Evolutionary conservation across 257 asterid genomes (phyloP).

Genomic region (Fraxinus cuspidata): DNA sequence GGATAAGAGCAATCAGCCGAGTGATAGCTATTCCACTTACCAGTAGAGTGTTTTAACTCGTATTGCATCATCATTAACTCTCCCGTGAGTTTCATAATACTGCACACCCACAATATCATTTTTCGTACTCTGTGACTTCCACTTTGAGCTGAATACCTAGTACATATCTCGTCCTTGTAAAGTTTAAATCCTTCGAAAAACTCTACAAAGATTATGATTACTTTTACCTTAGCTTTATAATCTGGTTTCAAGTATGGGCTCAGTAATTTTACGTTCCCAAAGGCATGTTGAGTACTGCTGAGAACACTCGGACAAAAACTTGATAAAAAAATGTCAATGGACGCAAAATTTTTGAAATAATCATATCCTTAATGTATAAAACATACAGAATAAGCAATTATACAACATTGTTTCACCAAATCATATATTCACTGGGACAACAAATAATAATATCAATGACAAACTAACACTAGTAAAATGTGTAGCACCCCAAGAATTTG

Average conservation of each 20-base stretch:
- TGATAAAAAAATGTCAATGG: not conserved
- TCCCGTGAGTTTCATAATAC: not conserved
- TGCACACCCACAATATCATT: not conserved
- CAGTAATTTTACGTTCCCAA: not conserved
- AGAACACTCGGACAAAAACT: not conserved
- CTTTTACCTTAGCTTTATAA: not conserved
- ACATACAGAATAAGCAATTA: not conserved
- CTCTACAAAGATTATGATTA: not conserved
- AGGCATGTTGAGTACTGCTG: not conserved
- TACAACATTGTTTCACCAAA: not conserved
- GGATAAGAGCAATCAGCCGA: not conserved
- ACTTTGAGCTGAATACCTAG: not conserved
- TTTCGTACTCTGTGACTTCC: not conserved
- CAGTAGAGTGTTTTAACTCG: too few species aligned
- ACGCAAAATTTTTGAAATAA: not conserved
- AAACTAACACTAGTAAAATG: not conserved
- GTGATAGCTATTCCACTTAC: not conserved
- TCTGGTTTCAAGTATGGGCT: not conserved
- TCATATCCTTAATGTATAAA: not conserved
- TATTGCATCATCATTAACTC: not conserved
- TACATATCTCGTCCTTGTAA: not conserved
- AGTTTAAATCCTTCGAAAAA: not conserved
- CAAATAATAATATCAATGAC: not conserved
- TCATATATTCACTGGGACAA: not conserved
- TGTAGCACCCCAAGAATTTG: not conserved